A percentile compares a stretch with the other conserved stretches of the same genome.
These are phyloP conservation scores for Buxus sempervirens DNA, from an alignment of 164 flowering plant species.

Conservation along the genomic window DNA sequence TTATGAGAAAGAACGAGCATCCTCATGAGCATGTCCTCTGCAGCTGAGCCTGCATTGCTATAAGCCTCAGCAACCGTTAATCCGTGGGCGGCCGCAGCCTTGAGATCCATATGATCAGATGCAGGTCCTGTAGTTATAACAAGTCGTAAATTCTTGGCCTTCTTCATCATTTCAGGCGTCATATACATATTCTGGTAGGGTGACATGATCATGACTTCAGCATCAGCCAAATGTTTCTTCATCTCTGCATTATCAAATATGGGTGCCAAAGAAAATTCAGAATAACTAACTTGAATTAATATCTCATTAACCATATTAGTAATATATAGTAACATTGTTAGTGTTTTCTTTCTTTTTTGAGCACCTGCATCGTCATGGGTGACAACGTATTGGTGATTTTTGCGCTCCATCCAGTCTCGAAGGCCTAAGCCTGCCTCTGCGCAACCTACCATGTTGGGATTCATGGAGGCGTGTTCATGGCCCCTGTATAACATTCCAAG, in stretches of 20 bases:
- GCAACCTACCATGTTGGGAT: constrained; percentile 88
- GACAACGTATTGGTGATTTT: constrained; percentile 93
- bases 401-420: constrained; percentile 83
- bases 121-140: constrained; percentile 96
- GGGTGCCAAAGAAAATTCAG: neutral
- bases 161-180: constrained; percentile 89
- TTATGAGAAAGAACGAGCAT: constrained; percentile 88
- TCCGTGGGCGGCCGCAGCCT: constrained; percentile 95
- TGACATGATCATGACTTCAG: constrained; percentile 83
- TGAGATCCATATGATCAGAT: constrained; percentile 89
- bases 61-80: constrained; percentile 97
- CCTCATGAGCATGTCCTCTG: constrained; percentile 97
- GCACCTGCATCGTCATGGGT: constrained; percentile 98
- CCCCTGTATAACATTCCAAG: constrained; percentile 98
- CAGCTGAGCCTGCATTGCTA: constrained; percentile 90
- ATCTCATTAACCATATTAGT: too few species aligned
- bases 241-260: constrained; percentile 51
- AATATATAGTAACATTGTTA: too few species aligned
- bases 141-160: constrained; percentile 79
- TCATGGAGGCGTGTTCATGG: constrained; percentile 72
- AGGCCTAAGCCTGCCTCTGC: constrained; percentile 79
- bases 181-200: constrained; percentile 98
- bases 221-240: constrained; percentile 88
- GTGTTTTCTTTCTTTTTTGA: constrained; percentile 37
- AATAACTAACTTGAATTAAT: too few species aligned